Conservation (phyloP, 2,329 filamentous ascomycete species). For the Alternaria dauci region DNA sequence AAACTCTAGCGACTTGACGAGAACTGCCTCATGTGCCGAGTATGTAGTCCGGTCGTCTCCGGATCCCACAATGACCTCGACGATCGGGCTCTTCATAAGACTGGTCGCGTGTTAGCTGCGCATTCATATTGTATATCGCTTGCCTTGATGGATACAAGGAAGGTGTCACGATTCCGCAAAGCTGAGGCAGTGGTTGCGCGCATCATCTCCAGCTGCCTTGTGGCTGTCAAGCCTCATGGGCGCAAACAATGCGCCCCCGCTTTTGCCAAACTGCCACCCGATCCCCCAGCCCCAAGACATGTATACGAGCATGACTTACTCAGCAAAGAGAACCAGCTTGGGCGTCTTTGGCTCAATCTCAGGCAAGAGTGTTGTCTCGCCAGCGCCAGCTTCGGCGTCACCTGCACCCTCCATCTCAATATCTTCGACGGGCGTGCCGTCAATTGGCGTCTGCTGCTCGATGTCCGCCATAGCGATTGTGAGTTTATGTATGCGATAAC, state of each 20-base stretch:
- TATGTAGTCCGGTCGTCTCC: slow-evolving; percentile 70
- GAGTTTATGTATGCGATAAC: slow-evolving; percentile 1
- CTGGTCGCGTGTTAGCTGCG: slow-evolving; percentile 39
- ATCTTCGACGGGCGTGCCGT: slow-evolving; percentile 51
- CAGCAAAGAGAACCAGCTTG: slow-evolving; percentile 55
- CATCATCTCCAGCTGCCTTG: background rate
- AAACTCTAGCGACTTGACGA: slow-evolving; percentile 79
- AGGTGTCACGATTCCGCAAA: background rate
- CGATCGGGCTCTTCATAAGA: slow-evolving; percentile 59
- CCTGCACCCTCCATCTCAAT: slow-evolving; percentile 58
- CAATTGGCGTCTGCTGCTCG: slow-evolving; percentile 40
- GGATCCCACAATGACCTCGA: slow-evolving; percentile 57
- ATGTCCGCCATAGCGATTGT: slow-evolving; percentile 39
- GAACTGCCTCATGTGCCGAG: slow-evolving; percentile 80
- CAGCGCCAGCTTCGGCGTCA: slow-evolving; percentile 20
- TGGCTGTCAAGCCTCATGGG: background rate
- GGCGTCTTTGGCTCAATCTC: slow-evolving; percentile 55
- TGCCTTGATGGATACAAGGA: background rate
- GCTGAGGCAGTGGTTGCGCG: background rate
- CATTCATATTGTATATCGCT: slow-evolving; percentile 2
- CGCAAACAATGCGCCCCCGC: background rate
- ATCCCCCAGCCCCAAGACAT: background rate
- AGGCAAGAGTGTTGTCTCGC: slow-evolving; percentile 48
- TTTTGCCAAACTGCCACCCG: background rate
- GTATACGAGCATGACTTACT: slow-evolving; percentile 45